Percentiles rank a stretch among this genome's conserved stretches.
phyloP scores from a whole-genome alignment of 2,329 filamentous ascomycete genomes.

The Xylaria digitata region DNA sequence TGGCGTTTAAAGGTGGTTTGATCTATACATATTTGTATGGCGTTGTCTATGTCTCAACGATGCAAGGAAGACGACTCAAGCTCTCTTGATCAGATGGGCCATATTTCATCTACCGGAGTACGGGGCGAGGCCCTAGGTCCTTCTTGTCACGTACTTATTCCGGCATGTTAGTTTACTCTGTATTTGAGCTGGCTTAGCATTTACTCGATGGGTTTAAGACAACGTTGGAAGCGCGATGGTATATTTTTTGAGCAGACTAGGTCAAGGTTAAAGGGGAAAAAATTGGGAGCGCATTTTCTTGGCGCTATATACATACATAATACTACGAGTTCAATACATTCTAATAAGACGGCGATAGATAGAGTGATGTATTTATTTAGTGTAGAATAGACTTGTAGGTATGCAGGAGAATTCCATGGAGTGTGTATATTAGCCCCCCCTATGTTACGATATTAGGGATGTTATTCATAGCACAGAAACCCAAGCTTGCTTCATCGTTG shows the following conservation, averaged over 20 bases:
- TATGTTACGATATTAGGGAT: no score
- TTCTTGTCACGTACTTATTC: slow-evolving; percentile 5
- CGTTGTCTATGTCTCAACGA: slow-evolving; percentile 13
- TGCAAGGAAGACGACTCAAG: not conserved
- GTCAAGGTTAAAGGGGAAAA: slow-evolving; percentile 18
- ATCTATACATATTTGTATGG: slow-evolving; percentile 33
- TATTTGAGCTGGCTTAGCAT: slow-evolving; percentile 8
- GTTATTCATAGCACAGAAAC: no score
- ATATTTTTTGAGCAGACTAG: not conserved
- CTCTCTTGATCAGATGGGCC: not conserved
- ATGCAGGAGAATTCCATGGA: no score
- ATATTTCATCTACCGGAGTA: not conserved
- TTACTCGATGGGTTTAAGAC: slow-evolving; percentile 13
- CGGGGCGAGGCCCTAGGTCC: not conserved
- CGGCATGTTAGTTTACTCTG: not conserved
- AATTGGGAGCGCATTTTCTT: slow-evolving; percentile 19
- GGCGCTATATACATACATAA: slow-evolving; percentile 6
- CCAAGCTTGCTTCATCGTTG: no score
- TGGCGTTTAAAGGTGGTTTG: slow-evolving; percentile 9
- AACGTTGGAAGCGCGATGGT: slow-evolving; percentile 9
- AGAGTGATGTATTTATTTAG: not conserved
- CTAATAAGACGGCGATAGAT: not conserved
- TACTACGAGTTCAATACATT: slow-evolving; percentile 13
- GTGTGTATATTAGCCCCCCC: no score
- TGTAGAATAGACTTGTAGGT: no score